Percentiles rank a stretch among this genome's conserved stretches.
Conservation (phyloP, 495 filamentous ascomycete genomes). For the Parathielavia appendiculata region DNA sequence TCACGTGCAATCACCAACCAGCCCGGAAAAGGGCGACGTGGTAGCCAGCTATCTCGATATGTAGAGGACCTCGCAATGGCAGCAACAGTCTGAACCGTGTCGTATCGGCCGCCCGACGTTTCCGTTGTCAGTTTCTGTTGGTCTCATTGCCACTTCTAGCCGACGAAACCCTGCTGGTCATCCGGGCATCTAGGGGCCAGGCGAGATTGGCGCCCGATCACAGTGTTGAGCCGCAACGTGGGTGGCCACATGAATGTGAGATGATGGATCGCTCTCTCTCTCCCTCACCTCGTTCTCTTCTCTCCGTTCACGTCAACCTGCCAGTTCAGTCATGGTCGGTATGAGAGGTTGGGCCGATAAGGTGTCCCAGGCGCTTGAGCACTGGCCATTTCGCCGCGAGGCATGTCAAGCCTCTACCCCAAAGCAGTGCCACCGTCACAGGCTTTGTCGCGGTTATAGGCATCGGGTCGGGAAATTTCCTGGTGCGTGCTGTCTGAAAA, state of each 20-base stretch:
- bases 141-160: neutral
- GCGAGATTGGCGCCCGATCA: slow-evolving; percentile 6
- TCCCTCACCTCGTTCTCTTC: too few relatives aligned
- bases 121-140: neutral
- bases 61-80: neutral
- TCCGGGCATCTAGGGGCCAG: slow-evolving; percentile 1
- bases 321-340: slow-evolving; percentile 1
- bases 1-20: neutral
- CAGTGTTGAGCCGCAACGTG: neutral
- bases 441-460: slow-evolving; percentile 13
- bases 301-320: neutral
- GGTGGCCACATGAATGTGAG: neutral
- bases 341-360: neutral
- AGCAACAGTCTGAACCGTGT: neutral
- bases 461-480: slow-evolving; percentile 17
- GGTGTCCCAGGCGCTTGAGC: neutral
- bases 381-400: neutral
- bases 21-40: neutral
- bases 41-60: neutral
- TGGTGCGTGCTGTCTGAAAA: slow-evolving; percentile 13
- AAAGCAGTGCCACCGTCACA: slow-evolving; percentile 15
- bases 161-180: neutral
- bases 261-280: neutral
- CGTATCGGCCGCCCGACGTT: neutral
- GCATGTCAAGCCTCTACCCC: slow-evolving; percentile 7